These are phyloP conservation scores for Clavaria fumosa DNA, from an alignment of 768 basidiomycete genomes.

Conservation along the genomic window DNA sequence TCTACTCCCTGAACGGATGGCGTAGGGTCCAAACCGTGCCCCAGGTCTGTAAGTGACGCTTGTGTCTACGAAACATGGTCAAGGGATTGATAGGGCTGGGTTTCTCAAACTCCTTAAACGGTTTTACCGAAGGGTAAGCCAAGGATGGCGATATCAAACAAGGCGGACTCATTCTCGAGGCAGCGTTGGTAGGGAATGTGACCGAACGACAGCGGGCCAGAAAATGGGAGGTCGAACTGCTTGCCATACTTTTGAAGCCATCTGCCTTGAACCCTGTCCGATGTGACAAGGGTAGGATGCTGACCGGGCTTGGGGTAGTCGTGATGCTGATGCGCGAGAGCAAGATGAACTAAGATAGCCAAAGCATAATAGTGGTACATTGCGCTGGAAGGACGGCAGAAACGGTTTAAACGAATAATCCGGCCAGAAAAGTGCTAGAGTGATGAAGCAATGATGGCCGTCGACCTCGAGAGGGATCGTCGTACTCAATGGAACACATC, in stretches of 20 bases:
- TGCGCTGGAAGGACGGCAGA: too few species aligned
- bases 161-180: conserved; percentile 36
- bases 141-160: conserved; percentile 65
- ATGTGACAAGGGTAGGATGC: too few species aligned
- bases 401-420: too few species aligned
- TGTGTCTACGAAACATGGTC: conserved; percentile 36
- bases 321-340: too few species aligned
- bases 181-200: conserved; percentile 65
- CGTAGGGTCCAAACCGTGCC: conserved; percentile 78
- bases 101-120: background rate
- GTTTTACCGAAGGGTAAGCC: conserved; percentile 47
- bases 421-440: too few species aligned
- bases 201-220: conserved; percentile 72
- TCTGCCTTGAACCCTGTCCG: background rate
- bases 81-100: background rate
- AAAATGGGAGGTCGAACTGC: conserved; percentile 59
- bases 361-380: too few species aligned
- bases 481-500: too few species aligned
- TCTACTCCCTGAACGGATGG: conserved; percentile 67
- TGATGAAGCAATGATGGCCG: too few species aligned
- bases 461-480: too few species aligned
- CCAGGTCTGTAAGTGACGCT: conserved; percentile 43
- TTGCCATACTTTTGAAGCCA: conserved; percentile 66
- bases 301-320: too few species aligned
- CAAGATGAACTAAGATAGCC: too few species aligned